Base-by-base conservation (phyloP, 176 grass and related monocot genomes). In the Aechmea fasciata region DNA sequence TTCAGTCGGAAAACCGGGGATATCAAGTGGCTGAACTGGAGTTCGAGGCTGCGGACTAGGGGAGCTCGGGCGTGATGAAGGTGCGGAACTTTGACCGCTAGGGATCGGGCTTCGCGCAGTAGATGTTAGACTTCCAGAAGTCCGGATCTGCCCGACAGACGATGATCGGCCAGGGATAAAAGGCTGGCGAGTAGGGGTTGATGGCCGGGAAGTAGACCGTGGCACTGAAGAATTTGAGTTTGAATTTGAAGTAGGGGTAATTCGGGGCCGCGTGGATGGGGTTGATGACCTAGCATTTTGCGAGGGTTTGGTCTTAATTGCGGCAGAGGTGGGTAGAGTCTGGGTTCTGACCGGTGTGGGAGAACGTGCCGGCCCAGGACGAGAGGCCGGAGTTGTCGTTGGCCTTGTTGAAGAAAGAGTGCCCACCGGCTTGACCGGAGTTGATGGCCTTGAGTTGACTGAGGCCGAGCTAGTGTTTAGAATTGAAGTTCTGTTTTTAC, bases 1-100 rank as follows among this genome's bases (percentile, higher is more conserved):
- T 63, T 94, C 82, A 70, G 75, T 90, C 66, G 95, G 87, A 47
- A 99, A 99, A 86, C 94, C 87, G 80, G 80, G 84, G 78, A 88
- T 85, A 75, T 99, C 87, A 71, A 91, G 65, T 68, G 90, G 75
- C 69, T 73, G 83, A 49, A 99, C 87, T 61, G 95, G 87, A 67
- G 82, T 77, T 52, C 89, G 77, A 1, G 64, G 20, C 41, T 82
- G 84, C 69, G 80, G 68, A 69, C 72, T 85, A 65, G 94, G 94
- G 24, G 95, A 99, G 78, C 87, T 80, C 67, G 90, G 87, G 53
- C 84, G 86, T 8, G 87, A 89, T 0, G 65, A 85, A 82, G 87
- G 87, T 51, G 87, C 91, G 26, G 91, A 96, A 67, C 52, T 75
- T 67, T 80, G 77, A 72, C 87, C 87, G 77, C 67, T 83, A 12